These are phyloP conservation scores for Lactifluus subvellereus DNA, from an alignment of 768 basidiomycete species.

Conservation along the genomic window DNA sequence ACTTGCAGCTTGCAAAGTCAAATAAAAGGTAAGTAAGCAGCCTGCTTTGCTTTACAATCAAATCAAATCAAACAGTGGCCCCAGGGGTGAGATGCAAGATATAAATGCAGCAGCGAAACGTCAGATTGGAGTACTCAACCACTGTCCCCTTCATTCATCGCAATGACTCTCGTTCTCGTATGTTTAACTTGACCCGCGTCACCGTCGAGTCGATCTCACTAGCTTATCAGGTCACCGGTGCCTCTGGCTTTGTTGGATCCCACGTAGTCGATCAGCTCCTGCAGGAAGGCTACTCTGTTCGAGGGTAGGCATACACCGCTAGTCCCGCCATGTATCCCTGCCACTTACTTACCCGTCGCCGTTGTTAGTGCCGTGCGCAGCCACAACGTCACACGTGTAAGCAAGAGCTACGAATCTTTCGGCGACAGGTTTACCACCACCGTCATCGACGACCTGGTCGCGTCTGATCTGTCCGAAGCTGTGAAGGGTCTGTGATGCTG, in stretches of 20 bases:
- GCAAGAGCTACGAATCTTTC: slow-evolving; percentile 18
- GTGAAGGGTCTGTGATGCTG: slow-evolving; percentile 22
- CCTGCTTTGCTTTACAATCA: no score
- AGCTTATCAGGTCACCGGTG: slow-evolving; percentile 37
- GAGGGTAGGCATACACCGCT: slow-evolving; percentile 33
- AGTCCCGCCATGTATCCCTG: no score
- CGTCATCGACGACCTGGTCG: slow-evolving; percentile 24
- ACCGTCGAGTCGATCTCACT: neutral
- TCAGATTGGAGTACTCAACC: neutral
- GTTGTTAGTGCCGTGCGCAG: slow-evolving; percentile 24
- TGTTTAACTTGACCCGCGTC: neutral
- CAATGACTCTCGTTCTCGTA: neutral
- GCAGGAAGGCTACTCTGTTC: slow-evolving; percentile 44
- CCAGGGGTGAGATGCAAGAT: neutral
- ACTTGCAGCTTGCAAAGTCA: no score
- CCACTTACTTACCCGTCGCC: neutral
- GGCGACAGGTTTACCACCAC: slow-evolving; percentile 23
- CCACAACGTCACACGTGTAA: slow-evolving; percentile 19
- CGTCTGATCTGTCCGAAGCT: slow-evolving; percentile 23
- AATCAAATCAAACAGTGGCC: no score
- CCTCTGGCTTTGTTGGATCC: slow-evolving; percentile 35
- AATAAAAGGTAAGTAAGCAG: no score
- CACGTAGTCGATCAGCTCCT: slow-evolving; percentile 33
- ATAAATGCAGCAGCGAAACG: neutral
- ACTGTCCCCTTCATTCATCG: neutral